These are phyloP conservation scores for Eurotiales sp. DNA, from an alignment of 2,329 filamentous ascomycete genomes.

Conservation along the genomic window DNA sequence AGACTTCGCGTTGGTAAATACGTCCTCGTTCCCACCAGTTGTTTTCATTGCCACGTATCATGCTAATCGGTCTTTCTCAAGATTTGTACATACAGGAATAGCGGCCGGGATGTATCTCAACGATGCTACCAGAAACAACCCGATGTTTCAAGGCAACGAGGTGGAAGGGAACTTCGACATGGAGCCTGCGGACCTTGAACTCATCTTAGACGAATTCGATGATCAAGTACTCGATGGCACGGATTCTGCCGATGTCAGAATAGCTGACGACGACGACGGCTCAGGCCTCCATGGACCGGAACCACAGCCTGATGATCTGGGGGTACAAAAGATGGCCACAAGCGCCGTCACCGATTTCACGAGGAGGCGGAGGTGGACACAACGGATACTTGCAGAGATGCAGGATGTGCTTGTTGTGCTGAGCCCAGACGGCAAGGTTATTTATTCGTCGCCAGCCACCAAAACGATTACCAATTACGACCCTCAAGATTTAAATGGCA, in stretches of 20 bases:
- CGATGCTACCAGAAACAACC: slow-evolving; percentile 3
- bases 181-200: slow-evolving; percentile 10
- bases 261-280: slow-evolving; percentile 3
- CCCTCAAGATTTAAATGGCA: slow-evolving; percentile 65
- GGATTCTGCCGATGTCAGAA: neutral
- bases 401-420: slow-evolving; percentile 86
- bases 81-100: slow-evolving; percentile 1
- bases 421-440: slow-evolving; percentile 75
- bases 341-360: slow-evolving; percentile 64
- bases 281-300: slow-evolving; percentile 4
- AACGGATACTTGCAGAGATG: slow-evolving; percentile 83
- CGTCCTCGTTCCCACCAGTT: neutral
- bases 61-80: neutral
- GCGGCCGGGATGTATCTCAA: slow-evolving; percentile 7
- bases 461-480: slow-evolving; percentile 71
- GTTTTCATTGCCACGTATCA: neutral
- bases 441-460: slow-evolving; percentile 80
- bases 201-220: slow-evolving; percentile 11
- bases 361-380: slow-evolving; percentile 73
- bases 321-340: slow-evolving; percentile 8
- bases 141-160: neutral
- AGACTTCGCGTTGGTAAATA: neutral
- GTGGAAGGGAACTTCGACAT: slow-evolving; percentile 7
- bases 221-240: slow-evolving; percentile 5
- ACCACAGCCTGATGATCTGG: neutral